These are phyloP conservation scores for Zoysia matrella DNA, from an alignment of 202 grass and related monocot genomes.

Conservation along the genomic window DNA sequence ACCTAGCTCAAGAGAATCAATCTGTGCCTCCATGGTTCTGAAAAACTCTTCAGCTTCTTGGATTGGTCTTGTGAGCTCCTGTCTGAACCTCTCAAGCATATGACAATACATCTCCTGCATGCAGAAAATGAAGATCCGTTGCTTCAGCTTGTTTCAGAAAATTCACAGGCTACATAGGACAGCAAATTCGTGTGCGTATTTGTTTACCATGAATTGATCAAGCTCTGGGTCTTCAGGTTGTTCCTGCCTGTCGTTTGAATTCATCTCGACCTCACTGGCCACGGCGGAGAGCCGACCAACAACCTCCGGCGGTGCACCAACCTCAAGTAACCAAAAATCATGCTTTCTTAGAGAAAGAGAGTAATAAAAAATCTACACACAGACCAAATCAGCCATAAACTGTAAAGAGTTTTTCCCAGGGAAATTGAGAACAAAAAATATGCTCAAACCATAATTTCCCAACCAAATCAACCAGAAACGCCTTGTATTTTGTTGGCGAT, in stretches of 20 bases:
- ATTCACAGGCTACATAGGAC: neutral
- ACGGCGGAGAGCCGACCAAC: constrained; percentile 56
- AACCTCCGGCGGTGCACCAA: constrained; percentile 75
- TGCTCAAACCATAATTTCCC: neutral
- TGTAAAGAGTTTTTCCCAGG: neutral
- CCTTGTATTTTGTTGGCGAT: neutral
- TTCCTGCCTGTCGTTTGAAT: constrained; percentile 21
- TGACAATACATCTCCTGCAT: constrained; percentile 60
- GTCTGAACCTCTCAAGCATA: constrained; percentile 59
- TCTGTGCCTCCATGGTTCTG: constrained; percentile 66
- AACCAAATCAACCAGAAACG: neutral
- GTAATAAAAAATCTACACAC: neutral
- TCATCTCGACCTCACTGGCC: constrained; percentile 49
- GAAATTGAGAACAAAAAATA: neutral
- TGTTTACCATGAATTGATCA: constrained; percentile 81
- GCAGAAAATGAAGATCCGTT: constrained; percentile 18
- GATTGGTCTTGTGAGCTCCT: constrained; percentile 67
- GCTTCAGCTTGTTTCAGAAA: constrained; percentile 3
- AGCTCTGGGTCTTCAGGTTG: constrained; percentile 66
- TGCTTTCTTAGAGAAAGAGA: neutral
- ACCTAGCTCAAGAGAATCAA: constrained; percentile 57
- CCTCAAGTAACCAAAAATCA: constrained; percentile 47
- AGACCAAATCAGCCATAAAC: neutral
- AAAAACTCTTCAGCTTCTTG: constrained; percentile 73
- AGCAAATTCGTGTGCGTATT: neutral